phyloP scores from a whole-genome alignment of 495 filamentous ascomycete species.

The Xylaria venustula region DNA sequence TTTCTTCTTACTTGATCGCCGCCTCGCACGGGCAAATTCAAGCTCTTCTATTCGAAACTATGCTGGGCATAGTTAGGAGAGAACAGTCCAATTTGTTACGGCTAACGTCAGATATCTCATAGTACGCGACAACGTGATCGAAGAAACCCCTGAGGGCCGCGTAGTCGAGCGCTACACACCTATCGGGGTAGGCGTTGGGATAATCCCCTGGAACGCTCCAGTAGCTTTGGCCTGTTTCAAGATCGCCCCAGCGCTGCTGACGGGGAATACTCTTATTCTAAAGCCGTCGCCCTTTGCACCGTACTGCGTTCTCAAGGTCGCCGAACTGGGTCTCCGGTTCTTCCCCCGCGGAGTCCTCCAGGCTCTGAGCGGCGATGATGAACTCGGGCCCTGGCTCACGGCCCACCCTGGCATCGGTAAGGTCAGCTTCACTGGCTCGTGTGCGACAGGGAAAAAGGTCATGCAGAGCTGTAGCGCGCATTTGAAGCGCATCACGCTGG shows the following conservation, averaged over 20 bases:
- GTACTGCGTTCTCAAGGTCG: neutral
- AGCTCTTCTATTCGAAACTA: too few relatives aligned
- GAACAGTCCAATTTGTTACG: neutral
- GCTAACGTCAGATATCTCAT: neutral
- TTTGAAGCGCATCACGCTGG: conserved; percentile 56
- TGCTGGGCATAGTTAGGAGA: too few relatives aligned
- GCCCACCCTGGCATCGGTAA: conserved; percentile 43
- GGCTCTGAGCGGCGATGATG: neutral
- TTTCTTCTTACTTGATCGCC: too few relatives aligned
- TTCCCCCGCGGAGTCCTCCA: neutral
- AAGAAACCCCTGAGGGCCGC: conserved; percentile 37
- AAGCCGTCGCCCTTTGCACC: neutral
- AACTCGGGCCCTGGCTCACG: neutral
- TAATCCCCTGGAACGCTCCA: conserved; percentile 55
- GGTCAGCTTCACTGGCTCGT: conserved; percentile 62
- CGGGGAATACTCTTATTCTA: conserved; percentile 32
- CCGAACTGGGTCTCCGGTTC: neutral
- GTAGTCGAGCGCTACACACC: conserved; percentile 38
- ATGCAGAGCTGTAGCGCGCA: conserved; percentile 50
- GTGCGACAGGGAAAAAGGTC: conserved; percentile 53
- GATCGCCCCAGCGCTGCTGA: conserved; percentile 42
- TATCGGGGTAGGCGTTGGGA: conserved; percentile 39
- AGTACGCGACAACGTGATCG: conserved; percentile 22
- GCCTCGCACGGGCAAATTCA: too few relatives aligned
- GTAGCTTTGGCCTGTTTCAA: conserved; percentile 42